Base-by-base conservation (phyloP, 306 rosid species). In the Lathyrus aphaca region DNA sequence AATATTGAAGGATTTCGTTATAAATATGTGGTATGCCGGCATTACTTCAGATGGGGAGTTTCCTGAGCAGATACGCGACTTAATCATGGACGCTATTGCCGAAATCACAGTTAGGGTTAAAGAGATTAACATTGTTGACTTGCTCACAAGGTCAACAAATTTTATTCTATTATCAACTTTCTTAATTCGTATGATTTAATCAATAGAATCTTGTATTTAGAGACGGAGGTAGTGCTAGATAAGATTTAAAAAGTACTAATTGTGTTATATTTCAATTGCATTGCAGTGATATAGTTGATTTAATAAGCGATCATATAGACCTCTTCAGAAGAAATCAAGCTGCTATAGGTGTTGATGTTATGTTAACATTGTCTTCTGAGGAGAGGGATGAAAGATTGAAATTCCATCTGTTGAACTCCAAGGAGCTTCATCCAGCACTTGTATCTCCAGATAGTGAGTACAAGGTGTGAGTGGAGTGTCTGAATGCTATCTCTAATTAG, bases 401-500 rank as follows among this genome's bases (percentile, higher is more conserved):
- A 79, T 88, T 86, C 73, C 97, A 95, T 85, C 84, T 95, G 9
- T 68, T 87, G 86, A 82, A 89, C 67, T 84, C 97, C 3, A 89
- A 89, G 89, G 99, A 91, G 90, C 97, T 95, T 77, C 97, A 95
- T 83, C 99, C 99, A 38, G 96, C 99, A 10, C 58, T 95, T 73
- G 68, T 89, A 78, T 95, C 99, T 82, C 93, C 95, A 27, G 99
- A 91, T 91, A 95, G 96, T 86, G 99, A 95, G 97, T 89, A 95
- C 96, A 95, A 95, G 99, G 99, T 95, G 97, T 89, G 99, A 84
- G 92, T 94, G 91, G 86, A 78, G 89, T 79, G 86, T 89, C 83
- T 68, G 51, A 61, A 78, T 68, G 71, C 68, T 45, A 68, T 71
- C 64, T 49, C 32, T 30, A 51, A 66, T 80, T 76, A 69, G 4